A percentile compares a stretch with the other conserved stretches of the same genome.
Evolutionary conservation across 257 asterid genomes (phyloP).

Genomic region (Coffea canephora): DNA sequence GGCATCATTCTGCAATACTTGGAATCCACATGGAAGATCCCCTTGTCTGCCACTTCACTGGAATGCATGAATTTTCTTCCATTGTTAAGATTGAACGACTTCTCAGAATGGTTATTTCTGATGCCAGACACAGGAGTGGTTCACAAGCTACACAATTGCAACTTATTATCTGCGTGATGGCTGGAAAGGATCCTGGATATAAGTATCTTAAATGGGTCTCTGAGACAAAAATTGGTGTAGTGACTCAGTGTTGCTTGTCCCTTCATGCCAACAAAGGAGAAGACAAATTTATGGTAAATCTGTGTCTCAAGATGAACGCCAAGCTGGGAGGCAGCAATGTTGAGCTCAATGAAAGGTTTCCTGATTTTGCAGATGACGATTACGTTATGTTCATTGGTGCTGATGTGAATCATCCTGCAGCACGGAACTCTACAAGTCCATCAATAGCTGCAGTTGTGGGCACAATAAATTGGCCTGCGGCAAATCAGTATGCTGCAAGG

Average conservation of each 20-base stretch:
- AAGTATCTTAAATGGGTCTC: constrained; percentile 63
- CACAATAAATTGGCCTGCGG: constrained; percentile 69
- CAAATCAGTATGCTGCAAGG: constrained; percentile 64
- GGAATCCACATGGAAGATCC: constrained; percentile 54
- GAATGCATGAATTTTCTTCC: constrained; percentile 40
- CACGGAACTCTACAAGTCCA: constrained; percentile 43
- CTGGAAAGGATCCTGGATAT: constrained; percentile 45
- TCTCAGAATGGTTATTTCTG: constrained; percentile 28
- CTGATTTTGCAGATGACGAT: constrained; percentile 39
- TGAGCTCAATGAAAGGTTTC: constrained; percentile 42
- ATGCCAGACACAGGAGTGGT: constrained; percentile 3
- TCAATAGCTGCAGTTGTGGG: constrained; percentile 86
- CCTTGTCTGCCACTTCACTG: not conserved
- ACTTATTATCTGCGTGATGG: constrained; percentile 59
- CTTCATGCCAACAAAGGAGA: constrained; percentile 22
- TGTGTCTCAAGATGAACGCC: constrained; percentile 64
- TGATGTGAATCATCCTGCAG: constrained; percentile 76
- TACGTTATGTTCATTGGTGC: constrained; percentile 86
- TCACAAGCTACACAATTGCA: constrained; percentile 25
- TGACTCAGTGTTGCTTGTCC: constrained; percentile 62
- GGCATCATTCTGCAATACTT: constrained; percentile 33
- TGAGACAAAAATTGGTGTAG: constrained; percentile 49
- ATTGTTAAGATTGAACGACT: constrained; percentile 31
- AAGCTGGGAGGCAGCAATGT: constrained; percentile 74
- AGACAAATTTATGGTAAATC: constrained; percentile 59